Conservation (phyloP, 345 rosid genomes). For the Crucihimalaya himalaica region DNA sequence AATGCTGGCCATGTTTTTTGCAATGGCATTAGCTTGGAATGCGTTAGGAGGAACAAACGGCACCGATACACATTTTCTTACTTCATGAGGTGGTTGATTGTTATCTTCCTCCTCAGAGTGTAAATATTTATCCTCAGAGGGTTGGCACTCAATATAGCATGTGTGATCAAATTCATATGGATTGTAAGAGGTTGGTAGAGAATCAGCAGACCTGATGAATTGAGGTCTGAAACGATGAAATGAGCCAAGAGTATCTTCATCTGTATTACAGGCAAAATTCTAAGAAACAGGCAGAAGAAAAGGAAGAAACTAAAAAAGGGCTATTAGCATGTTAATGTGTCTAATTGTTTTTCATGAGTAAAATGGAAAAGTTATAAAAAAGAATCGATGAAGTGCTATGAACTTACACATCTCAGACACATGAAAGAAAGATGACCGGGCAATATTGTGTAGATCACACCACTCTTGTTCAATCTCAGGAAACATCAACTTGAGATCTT, state of each 20-base stretch:
- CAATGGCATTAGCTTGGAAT: constrained; percentile 53
- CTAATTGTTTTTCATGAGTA: constrained; percentile 2
- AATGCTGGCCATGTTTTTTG: constrained; percentile 47
- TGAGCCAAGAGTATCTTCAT: constrained; percentile 67
- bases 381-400: constrained; percentile 17
- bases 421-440: constrained; percentile 69
- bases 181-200: constrained; percentile 58
- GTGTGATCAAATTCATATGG: constrained; percentile 68
- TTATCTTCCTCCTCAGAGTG: constrained; percentile 50
- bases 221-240: constrained; percentile 80
- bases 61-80: constrained; percentile 59
- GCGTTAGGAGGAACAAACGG: constrained; percentile 70
- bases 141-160: constrained; percentile 57
- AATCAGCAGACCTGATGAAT: constrained; percentile 52
- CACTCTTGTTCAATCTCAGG: constrained; percentile 81
- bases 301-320: background rate
- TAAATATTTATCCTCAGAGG: constrained; percentile 39
- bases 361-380: constrained; percentile 18
- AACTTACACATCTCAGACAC: constrained; percentile 76
- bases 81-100: constrained; percentile 41
- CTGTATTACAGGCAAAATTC: constrained; percentile 46
- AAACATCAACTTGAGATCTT: constrained; percentile 40
- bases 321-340: background rate
- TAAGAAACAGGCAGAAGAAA: constrained; percentile 14
- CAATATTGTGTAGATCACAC: constrained; percentile 80